A percentile compares a stretch with the other conserved stretches of the same genome.
Evolutionary conservation across 1,139 yeast species (phyloP).

Genomic region (Taiozyma onychis): DNA sequence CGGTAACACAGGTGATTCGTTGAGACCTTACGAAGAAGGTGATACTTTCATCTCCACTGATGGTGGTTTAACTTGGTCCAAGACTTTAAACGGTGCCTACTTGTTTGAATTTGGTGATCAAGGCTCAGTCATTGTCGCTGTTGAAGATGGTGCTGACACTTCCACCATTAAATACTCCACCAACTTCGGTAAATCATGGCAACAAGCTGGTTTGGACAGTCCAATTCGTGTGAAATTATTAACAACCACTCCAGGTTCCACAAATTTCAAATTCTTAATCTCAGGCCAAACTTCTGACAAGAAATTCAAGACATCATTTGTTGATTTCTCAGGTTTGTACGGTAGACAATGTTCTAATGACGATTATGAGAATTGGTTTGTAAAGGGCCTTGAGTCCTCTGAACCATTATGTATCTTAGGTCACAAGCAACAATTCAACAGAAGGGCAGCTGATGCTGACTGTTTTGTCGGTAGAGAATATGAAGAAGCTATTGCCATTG

Average conservation of each 20-base stretch:
- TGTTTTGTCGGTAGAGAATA: conserved; percentile 62
- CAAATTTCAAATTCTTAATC: conserved; percentile 54
- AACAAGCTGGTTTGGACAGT: conserved; percentile 40
- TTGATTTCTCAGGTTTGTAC: conserved; percentile 60
- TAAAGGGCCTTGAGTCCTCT: conserved; percentile 36
- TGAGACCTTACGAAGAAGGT: conserved; percentile 24
- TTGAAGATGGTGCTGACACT: conserved; percentile 31
- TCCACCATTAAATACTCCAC: conserved; percentile 47
- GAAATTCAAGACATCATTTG: conserved; percentile 25
- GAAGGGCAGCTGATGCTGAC: conserved; percentile 61
- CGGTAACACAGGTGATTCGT: conserved; percentile 45
- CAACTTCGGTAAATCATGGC: conserved; percentile 74
- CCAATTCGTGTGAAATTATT: conserved; percentile 42
- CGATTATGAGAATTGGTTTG: conserved; percentile 64
- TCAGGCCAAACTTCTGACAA: conserved; percentile 37
- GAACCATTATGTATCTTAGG: conserved; percentile 57
- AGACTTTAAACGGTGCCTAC: conserved; percentile 50
- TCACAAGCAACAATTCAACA: conserved; percentile 54
- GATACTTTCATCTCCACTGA: conserved; percentile 68
- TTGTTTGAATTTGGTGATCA: conserved; percentile 68
- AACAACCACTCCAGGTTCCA: conserved; percentile 63
- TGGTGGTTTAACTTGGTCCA: conserved; percentile 70
- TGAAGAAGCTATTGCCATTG: conserved; percentile 51
- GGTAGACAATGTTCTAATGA: conserved; percentile 42
- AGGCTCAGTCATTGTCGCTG: conserved; percentile 68